These are phyloP conservation scores for Quercus glauca DNA, from an alignment of 306 rosid genomes.

Conservation along the genomic window DNA sequence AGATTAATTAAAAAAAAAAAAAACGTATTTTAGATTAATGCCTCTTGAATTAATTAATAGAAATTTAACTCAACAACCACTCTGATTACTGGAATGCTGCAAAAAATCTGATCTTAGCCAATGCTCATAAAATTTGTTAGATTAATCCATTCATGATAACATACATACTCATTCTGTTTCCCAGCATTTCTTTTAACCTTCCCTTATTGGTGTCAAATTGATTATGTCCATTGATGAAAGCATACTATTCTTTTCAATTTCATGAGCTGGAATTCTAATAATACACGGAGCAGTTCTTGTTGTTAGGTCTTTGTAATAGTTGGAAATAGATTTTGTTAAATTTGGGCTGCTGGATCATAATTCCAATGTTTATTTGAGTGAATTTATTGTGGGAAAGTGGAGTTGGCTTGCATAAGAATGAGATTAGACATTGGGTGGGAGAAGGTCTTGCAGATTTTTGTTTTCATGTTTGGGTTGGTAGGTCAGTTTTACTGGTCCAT, in stretches of 20 bases:
- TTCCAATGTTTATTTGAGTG: neutral
- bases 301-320: neutral
- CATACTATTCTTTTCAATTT: neutral
- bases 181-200: too few species aligned
- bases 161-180: too few species aligned
- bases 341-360: neutral
- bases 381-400: neutral
- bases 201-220: too few species aligned
- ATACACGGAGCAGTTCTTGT: neutral
- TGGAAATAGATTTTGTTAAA: neutral
- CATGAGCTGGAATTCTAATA: neutral
- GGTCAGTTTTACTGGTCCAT: neutral
- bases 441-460: neutral
- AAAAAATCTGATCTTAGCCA: too few species aligned
- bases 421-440: neutral
- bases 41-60: fast-evolving
- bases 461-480: neutral
- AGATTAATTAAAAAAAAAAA: too few species aligned
- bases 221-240: too few species aligned
- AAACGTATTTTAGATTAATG: too few species aligned
- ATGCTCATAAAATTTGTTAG: too few species aligned
- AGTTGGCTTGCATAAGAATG: neutral
- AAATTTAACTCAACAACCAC: too few species aligned
- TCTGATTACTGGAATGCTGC: too few species aligned
- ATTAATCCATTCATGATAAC: too few species aligned